These are phyloP conservation scores for Lunularia cruciata DNA, from an alignment of 225 moss, liverwort and hornwort genomes.

Conservation along the genomic window DNA sequence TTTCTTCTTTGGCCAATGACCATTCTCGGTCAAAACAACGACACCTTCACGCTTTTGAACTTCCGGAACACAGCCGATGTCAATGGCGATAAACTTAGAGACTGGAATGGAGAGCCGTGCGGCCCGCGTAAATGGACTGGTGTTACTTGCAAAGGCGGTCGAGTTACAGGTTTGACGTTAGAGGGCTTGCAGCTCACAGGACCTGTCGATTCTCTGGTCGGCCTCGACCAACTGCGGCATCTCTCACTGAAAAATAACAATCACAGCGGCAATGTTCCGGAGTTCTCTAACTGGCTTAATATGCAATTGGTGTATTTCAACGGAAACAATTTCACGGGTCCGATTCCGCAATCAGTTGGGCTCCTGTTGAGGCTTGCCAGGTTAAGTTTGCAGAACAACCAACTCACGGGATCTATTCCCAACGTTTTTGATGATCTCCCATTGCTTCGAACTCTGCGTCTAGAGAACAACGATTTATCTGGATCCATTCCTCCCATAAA, in stretches of 20 bases:
- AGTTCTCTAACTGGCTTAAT: slow-evolving; percentile 50
- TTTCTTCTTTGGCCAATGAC: slow-evolving; percentile 18
- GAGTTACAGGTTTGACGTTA: slow-evolving; percentile 48
- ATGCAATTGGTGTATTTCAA: slow-evolving; percentile 57
- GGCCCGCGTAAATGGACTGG: slow-evolving; percentile 40
- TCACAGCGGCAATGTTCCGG: slow-evolving; percentile 59
- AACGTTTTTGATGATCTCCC: slow-evolving; percentile 42
- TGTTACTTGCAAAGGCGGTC: slow-evolving; percentile 47
- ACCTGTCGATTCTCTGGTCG: slow-evolving; percentile 39
- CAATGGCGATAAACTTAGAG: slow-evolving; percentile 27
- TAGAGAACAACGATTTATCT: slow-evolving; percentile 51
- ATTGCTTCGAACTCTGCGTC: slow-evolving; percentile 52
- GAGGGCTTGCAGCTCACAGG: slow-evolving; percentile 52
- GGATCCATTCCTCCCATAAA: slow-evolving; percentile 55
- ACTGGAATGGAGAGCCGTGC: slow-evolving; percentile 57
- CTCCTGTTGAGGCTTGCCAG: slow-evolving; percentile 43
- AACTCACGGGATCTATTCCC: slow-evolving; percentile 51
- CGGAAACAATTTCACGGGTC: slow-evolving; percentile 54
- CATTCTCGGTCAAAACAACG: slow-evolving; percentile 25
- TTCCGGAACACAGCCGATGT: slow-evolving; percentile 42
- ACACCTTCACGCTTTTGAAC: slow-evolving; percentile 22
- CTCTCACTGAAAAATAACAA: slow-evolving; percentile 55
- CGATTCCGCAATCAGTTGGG: slow-evolving; percentile 42
- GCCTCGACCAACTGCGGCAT: slow-evolving; percentile 48
- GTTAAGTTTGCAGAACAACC: slow-evolving; percentile 48